Base-by-base conservation (phyloP, 805 yeast genomes). In the Ogataea paradorogensis region DNA sequence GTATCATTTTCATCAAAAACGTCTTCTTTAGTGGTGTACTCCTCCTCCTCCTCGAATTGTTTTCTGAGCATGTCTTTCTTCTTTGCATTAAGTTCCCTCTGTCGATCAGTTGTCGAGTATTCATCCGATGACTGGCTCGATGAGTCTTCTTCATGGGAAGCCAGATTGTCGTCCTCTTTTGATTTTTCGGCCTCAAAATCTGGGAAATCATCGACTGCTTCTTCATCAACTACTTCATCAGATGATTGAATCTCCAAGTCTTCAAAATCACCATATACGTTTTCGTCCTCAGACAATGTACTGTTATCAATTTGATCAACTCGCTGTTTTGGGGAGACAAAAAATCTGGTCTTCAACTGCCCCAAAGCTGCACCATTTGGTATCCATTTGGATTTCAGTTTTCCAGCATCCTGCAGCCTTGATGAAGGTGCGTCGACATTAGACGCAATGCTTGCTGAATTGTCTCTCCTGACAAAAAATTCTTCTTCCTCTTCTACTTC, bases 31-130 rank as follows among this genome's bases (percentile, higher is more conserved):
- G 81, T 88, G 13, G 85, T 86, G 50, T 78, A 78, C 42, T 78
- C 82, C 31, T 79, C 80, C 52, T 82, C 89, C 59, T 82, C 88
- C 57, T 93, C 98, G 56, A 93, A 88, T 59, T 93, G 97, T 54
- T 86, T 71, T 44, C 89, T 81, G 43, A 91, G 71, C 55, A 85
- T 82, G 48, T 90, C 97, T 56, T 93, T 95, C 69, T 85, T 89
- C 46, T 82, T 79, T 2, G 97, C 95, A 56, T 90, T 90, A 38
- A 78, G 65, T 37, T 77, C 80, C 59, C 98, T 79, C 60, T 80
- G 82, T 56, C 85, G 81, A 42, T 83, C 95, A 25, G 83, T 66
- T 1, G 91, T 67, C 32, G 78, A 50, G 1, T 30, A 8, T 16
- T 28, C 21, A 9, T 22, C 36, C 32, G 61, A 66, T 3, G 4